These are phyloP conservation scores for Marasmius tenuissimus DNA, from an alignment of 1,284 basidiomycete species.

Conservation along the genomic window DNA sequence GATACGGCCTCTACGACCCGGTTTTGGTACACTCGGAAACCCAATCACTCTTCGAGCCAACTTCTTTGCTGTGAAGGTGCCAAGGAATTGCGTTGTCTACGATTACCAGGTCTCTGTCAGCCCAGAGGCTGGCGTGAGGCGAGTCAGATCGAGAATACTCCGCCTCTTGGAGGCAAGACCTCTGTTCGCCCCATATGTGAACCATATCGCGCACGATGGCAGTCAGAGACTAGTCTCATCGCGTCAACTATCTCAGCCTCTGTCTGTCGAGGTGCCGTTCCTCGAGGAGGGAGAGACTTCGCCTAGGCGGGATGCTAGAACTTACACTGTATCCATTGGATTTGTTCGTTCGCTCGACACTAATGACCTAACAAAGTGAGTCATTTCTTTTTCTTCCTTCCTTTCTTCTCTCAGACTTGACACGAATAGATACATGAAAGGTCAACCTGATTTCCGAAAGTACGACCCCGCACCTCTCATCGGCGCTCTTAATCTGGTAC, in stretches of 20 bases:
- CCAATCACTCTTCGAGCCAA: slow-evolving; percentile 60
- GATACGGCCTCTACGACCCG: slow-evolving; percentile 62
- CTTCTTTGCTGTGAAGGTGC: slow-evolving; percentile 60
- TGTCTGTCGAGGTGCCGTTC: slow-evolving; percentile 48
- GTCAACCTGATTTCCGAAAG: slow-evolving; percentile 35
- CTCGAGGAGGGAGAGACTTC: slow-evolving; percentile 53
- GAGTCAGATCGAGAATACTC: slow-evolving; percentile 55
- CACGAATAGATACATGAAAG: slow-evolving; percentile 49
- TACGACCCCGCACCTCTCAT: slow-evolving; percentile 55
- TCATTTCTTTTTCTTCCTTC: slow-evolving; percentile 4
- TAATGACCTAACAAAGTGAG: slow-evolving; percentile 49
- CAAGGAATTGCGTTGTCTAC: slow-evolving; percentile 44
- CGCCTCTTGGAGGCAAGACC: slow-evolving; percentile 53
- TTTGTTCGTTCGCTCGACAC: slow-evolving; percentile 46
- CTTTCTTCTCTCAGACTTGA: background rate
- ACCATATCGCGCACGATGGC: slow-evolving; percentile 62
- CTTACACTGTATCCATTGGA: slow-evolving; percentile 53
- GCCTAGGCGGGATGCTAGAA: slow-evolving; percentile 41
- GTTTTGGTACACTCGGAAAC: slow-evolving; percentile 60
- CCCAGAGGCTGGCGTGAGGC: slow-evolving; percentile 49
- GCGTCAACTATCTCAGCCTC: slow-evolving; percentile 52
- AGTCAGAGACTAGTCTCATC: slow-evolving; percentile 59
- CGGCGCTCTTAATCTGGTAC: slow-evolving; percentile 64
- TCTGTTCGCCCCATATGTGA: slow-evolving; percentile 37
- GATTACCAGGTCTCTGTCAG: slow-evolving; percentile 62